Evolutionary conservation across 345 rosid genomes (phyloP).

Genomic region (Carallia brachiata): DNA sequence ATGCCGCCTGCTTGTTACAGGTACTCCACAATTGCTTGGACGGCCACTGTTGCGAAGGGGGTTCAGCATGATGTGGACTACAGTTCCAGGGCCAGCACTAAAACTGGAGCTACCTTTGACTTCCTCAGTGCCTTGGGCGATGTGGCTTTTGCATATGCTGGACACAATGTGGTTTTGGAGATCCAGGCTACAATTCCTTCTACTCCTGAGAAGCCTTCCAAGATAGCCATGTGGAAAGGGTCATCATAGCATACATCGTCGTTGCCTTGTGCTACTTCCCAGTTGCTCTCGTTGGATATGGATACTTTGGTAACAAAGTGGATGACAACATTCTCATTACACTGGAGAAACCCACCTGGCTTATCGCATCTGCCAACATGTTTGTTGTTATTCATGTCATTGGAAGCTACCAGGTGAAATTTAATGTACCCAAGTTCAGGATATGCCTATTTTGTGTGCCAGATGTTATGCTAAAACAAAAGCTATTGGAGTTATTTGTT

Average conservation of each 20-base stretch:
- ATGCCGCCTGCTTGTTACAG: slow-evolving; percentile 25
- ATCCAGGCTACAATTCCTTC: slow-evolving; percentile 94
- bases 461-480: not conserved
- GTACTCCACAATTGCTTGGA: slow-evolving; percentile 77
- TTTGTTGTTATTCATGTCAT: slow-evolving; percentile 80
- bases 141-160: slow-evolving; percentile 80
- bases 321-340: slow-evolving; percentile 70
- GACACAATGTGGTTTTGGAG: slow-evolving; percentile 85
- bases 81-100: slow-evolving; percentile 37
- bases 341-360: slow-evolving; percentile 64
- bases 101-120: slow-evolving; percentile 36
- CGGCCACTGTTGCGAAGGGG: slow-evolving; percentile 44
- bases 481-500: no score
- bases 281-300: slow-evolving; percentile 66
- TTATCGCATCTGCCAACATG: slow-evolving; percentile 64
- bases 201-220: slow-evolving; percentile 75
- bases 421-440: not conserved
- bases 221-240: slow-evolving; percentile 89
- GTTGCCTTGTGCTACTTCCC: slow-evolving; percentile 84
- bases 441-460: not conserved
- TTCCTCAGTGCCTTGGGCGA: slow-evolving; percentile 72
- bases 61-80: slow-evolving; percentile 52
- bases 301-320: slow-evolving; percentile 49
- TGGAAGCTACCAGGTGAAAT: slow-evolving; percentile 75
- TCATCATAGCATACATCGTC: slow-evolving; percentile 55